Base-by-base conservation (phyloP, 2,329 filamentous ascomycete genomes). In the Curvularia sp. region DNA sequence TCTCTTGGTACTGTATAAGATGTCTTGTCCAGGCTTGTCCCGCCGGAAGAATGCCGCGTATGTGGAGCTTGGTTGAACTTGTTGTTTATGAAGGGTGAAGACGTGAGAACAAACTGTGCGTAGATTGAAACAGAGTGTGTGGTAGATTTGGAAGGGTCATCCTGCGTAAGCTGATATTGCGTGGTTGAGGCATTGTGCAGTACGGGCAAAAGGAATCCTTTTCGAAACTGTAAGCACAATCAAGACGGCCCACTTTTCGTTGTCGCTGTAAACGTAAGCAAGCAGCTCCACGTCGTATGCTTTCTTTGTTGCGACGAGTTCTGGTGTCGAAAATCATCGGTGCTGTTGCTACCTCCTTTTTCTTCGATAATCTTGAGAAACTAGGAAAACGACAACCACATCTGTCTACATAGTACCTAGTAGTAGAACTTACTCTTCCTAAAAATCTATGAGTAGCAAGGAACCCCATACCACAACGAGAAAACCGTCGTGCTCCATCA, bases 1-100 rank as follows among this genome's bases (percentile, higher is more conserved):
- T 33, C 49, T 62, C 62, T 67, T 67, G 58, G 61, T 62, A 59
- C 28, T 48, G 57, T 61, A 61, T 59, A 70, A 66, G 66, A 58
- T 28, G 55, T 66, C 62, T 68, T 63, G 53, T 65, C 44, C 53
- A 65, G 64, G 44, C 66, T 69, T 69, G 66, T 70, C 67, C 68
- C 68, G 68, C 51, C 58, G 68, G 68, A 43, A 67, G 63, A 70
- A 69, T 35, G 52, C 47, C 6, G 22, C 30, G 39, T 41, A 42
- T 53, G 56, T 38, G 56, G 60, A 64, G 62, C 61, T 62, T 68
- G 55, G 33, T 61, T 49, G 47, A 58, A 53, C 26, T 56, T 49
- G 55, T 51, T 51, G 55, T 47, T 48, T 57, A 50, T 52, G 51
- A 55, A 50, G 46, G 53, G 33, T 28, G 26, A 49, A 15, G 51